Conservation (phyloP, 2,329 filamentous ascomycete species). For the Phaeophleospora eucalypticola region DNA sequence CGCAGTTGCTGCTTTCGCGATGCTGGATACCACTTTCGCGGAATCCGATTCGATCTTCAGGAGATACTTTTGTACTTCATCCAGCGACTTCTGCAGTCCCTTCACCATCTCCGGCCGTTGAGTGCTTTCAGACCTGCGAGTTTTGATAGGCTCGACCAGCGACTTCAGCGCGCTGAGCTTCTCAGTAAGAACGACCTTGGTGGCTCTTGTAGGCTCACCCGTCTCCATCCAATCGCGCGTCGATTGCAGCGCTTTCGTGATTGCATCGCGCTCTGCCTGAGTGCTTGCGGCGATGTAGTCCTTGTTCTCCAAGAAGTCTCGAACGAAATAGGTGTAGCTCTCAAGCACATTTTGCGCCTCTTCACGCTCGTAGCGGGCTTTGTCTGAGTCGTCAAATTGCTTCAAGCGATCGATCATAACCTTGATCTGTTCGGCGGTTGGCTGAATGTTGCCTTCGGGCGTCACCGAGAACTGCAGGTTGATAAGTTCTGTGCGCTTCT, state of each 20-base stretch:
- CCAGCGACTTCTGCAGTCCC: slow-evolving; percentile 64
- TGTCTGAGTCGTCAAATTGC: slow-evolving; percentile 83
- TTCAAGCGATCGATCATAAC: slow-evolving; percentile 64
- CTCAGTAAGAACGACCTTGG: slow-evolving; percentile 67
- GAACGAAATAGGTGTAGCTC: slow-evolving; percentile 81
- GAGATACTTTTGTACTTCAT: slow-evolving; percentile 67
- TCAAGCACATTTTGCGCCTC: slow-evolving; percentile 92
- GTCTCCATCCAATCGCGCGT: slow-evolving; percentile 83
- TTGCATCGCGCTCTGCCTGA: slow-evolving; percentile 58
- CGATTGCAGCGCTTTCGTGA: slow-evolving; percentile 64
- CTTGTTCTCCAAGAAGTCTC: slow-evolving; percentile 75
- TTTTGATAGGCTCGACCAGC: slow-evolving; percentile 72
- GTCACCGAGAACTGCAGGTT: slow-evolving; percentile 46
- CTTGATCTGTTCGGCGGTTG: slow-evolving; percentile 57
- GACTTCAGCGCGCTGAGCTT: slow-evolving; percentile 73
- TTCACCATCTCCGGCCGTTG: slow-evolving; percentile 68
- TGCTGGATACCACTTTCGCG: slow-evolving; percentile 50
- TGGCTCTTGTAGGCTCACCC: slow-evolving; percentile 68
- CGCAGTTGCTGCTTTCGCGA: slow-evolving; percentile 33
- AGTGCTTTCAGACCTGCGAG: slow-evolving; percentile 66
- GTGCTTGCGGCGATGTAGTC: slow-evolving; percentile 70
- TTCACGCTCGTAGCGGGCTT: slow-evolving; percentile 69
- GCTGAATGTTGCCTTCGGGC: slow-evolving; percentile 49
- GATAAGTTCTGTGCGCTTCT: slow-evolving; percentile 51
- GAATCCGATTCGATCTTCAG: slow-evolving; percentile 67